phyloP scores from a whole-genome alignment of 1,284 basidiomycete genomes.

The Tilletiopsis washingtonensis region DNA sequence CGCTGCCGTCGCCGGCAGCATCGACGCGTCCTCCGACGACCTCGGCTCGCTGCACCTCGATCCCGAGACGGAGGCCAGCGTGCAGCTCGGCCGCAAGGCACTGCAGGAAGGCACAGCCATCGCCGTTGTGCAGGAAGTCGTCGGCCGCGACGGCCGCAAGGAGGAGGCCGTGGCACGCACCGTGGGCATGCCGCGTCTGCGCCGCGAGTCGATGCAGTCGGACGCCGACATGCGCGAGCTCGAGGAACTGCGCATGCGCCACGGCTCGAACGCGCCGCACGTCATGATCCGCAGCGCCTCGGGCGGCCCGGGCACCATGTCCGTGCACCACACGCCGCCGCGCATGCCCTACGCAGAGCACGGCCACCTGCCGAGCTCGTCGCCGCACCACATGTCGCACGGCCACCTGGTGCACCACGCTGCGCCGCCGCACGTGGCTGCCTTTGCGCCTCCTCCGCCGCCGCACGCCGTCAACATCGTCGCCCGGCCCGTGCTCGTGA shows the following conservation, averaged over 20 bases:
- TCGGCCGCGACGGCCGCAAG: not conserved
- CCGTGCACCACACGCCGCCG: not conserved
- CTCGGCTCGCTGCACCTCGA: slow-evolving; percentile 18
- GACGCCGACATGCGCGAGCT: not conserved
- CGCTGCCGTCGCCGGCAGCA: slow-evolving; percentile 17
- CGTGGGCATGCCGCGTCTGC: slow-evolving; percentile 1
- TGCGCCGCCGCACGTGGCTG: too few relatives aligned
- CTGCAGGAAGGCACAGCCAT: slow-evolving; percentile 42
- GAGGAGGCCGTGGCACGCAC: slow-evolving; percentile 4
- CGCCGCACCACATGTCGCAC: too few relatives aligned
- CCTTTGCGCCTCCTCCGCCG: too few relatives aligned
- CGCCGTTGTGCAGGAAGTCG: slow-evolving; percentile 32
- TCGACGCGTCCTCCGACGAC: slow-evolving; percentile 7
- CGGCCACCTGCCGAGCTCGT: too few relatives aligned
- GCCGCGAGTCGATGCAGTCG: not conserved
- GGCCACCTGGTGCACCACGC: too few relatives aligned
- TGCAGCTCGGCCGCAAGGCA: slow-evolving; percentile 28
- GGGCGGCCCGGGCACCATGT: not conserved
- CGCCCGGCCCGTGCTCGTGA: too few relatives aligned
- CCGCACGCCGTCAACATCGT: too few relatives aligned
- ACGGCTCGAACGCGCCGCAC: not conserved
- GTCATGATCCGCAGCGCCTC: not conserved
- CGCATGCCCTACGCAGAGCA: not conserved
- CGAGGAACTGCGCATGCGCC: not conserved
- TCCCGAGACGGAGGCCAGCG: slow-evolving; percentile 28